phyloP scores from a whole-genome alignment of 805 yeast species.

The Candida coleopterorum region DNA sequence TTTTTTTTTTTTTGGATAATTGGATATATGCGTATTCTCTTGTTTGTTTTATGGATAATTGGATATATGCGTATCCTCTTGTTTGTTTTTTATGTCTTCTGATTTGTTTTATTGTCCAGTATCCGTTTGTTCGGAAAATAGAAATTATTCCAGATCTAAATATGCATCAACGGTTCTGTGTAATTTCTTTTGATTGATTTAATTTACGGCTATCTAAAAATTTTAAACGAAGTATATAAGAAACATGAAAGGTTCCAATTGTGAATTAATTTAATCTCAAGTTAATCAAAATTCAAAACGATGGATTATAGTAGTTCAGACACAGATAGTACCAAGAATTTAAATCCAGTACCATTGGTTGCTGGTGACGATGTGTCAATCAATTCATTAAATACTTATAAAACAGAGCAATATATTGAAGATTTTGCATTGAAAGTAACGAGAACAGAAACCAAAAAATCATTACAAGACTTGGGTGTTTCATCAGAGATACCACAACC shows the following conservation, averaged over 20 bases:
- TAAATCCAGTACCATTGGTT: constrained; percentile 5
- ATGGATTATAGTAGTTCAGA: constrained; percentile 4
- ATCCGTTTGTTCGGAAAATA: too few species aligned
- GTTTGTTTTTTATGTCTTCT: too few species aligned
- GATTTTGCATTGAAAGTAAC: constrained; percentile 6
- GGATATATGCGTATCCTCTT: too few species aligned
- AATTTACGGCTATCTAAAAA: constrained; percentile 4
- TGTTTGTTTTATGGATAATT: too few species aligned
- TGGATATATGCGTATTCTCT: too few species aligned
- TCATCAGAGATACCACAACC: constrained; percentile 49
- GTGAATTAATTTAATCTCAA: too few species aligned
- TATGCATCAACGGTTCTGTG: background rate
- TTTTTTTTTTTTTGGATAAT: too few species aligned
- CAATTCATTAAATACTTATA: constrained; percentile 4
- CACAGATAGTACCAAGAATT: constrained; percentile 5
- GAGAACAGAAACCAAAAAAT: constrained; percentile 69
- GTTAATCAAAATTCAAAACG: background rate
- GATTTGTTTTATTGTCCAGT: too few species aligned
- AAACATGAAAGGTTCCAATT: too few species aligned
- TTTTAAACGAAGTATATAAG: too few species aligned
- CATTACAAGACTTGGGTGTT: constrained; percentile 61
- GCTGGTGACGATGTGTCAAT: constrained; percentile 6
- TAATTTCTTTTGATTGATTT: background rate
- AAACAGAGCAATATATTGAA: constrained; percentile 3
- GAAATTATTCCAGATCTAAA: too few species aligned